Percentiles rank a stretch among this genome's conserved stretches.
Conservation (phyloP, 495 filamentous ascomycete species). For the Penicillium herquei region DNA sequence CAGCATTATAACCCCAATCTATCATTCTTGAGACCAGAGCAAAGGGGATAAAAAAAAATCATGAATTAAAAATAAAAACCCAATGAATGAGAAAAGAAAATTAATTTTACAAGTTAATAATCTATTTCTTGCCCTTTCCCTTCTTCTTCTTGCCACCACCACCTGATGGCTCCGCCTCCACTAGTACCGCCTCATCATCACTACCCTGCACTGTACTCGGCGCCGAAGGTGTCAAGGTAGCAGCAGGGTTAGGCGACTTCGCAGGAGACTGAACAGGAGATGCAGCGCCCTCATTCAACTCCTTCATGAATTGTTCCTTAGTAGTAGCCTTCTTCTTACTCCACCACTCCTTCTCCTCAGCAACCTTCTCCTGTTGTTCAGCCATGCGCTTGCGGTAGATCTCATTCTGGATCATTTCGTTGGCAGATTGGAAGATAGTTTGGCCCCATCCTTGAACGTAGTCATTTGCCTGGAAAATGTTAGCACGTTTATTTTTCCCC, state of each 20-base stretch:
- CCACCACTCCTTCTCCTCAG: conserved; percentile 86
- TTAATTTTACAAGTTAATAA: conserved; percentile 13
- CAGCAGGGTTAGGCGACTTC: conserved; percentile 30
- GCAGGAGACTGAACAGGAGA: conserved; percentile 12
- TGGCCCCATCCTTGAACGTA: conserved; percentile 85
- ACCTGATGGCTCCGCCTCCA: conserved; percentile 66
- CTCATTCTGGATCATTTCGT: conserved; percentile 73
- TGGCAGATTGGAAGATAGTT: conserved; percentile 91
- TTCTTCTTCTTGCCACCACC: conserved; percentile 58
- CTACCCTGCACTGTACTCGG: conserved; percentile 41
- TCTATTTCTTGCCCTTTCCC: conserved; percentile 77
- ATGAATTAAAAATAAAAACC: conserved; percentile 10
- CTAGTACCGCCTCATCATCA: conserved; percentile 84
- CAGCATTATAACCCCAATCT: too few species aligned
- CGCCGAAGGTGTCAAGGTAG: conserved; percentile 22
- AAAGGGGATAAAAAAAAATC: conserved; percentile 2
- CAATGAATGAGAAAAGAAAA: conserved; percentile 3
- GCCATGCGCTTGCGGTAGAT: conserved; percentile 59
- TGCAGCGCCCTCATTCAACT: conserved; percentile 57
- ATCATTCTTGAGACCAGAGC: too few species aligned
- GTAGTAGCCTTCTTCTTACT: conserved; percentile 73
- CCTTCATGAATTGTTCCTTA: conserved; percentile 78
- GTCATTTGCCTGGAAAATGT: conserved; percentile 71
- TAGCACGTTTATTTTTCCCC: conserved; percentile 3
- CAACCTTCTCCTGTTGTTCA: conserved; percentile 64